phyloP scores from a whole-genome alignment of 257 asterid species.

The Solanum neorickii region DNA sequence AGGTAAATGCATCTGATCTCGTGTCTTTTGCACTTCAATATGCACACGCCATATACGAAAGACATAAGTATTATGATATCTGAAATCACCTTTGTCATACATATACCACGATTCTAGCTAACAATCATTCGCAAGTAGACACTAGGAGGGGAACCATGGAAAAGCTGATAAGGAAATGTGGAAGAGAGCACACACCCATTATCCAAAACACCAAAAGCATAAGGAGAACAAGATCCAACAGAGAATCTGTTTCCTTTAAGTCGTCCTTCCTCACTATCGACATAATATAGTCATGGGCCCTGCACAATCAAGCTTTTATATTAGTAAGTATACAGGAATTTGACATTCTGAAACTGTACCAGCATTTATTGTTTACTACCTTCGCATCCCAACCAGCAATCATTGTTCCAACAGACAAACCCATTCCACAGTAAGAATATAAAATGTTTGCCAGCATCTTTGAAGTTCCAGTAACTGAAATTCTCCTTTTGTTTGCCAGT shows the following conservation, averaged over 20 bases:
- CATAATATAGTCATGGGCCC: constrained; percentile 94
- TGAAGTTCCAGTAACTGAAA: constrained; percentile 87
- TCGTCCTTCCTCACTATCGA: constrained; percentile 95
- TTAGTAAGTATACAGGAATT: not conserved
- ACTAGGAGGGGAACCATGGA: not conserved
- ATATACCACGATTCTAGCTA: not conserved
- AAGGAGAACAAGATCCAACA: constrained; percentile 96
- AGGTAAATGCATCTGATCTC: not conserved
- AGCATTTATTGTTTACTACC: constrained; percentile 29
- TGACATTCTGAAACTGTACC: not conserved
- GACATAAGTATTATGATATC: not conserved
- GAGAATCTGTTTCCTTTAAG: constrained; percentile 91
- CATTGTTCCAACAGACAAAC: constrained; percentile 91
- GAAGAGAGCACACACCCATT: constrained; percentile 46
- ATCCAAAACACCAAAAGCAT: constrained; percentile 90
- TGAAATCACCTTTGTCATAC: not conserved
- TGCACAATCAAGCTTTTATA: constrained; percentile 12
- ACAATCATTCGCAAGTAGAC: not conserved
- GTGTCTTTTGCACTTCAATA: not conserved
- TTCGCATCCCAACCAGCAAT: constrained; percentile 97
- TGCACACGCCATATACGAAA: not conserved
- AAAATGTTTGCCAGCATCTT: constrained; percentile 82
- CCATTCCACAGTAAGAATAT: constrained; percentile 92
- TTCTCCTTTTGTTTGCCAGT: constrained; percentile 86
- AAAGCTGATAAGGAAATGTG: not conserved